Conservation (phyloP, 306 rosid species). For the Aeschynomene evenia region DNA sequence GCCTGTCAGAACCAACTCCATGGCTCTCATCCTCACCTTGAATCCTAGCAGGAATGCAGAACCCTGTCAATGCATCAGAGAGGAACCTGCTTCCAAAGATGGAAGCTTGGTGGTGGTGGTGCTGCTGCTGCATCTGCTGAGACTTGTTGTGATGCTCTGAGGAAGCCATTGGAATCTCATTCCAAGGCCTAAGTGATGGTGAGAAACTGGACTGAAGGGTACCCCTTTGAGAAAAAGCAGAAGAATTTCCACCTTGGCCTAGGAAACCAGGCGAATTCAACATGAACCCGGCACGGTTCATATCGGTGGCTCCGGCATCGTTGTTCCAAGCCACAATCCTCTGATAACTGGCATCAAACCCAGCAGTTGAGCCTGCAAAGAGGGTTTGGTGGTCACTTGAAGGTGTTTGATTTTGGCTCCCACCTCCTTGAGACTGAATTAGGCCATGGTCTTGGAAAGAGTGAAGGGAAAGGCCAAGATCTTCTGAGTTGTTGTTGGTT, state of each 20-base stretch:
- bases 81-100: constrained; percentile 61
- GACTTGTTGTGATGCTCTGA: constrained; percentile 40
- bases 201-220: constrained; percentile 98
- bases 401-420: constrained; percentile 32
- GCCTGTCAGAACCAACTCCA: constrained; percentile 48
- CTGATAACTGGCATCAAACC: constrained; percentile 51
- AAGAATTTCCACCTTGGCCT: constrained; percentile 48
- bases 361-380: constrained; percentile 44
- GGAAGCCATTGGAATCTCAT: constrained; percentile 49
- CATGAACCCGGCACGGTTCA: constrained; percentile 44
- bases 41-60: constrained; percentile 62
- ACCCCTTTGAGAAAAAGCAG: constrained; percentile 68
- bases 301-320: constrained; percentile 34
- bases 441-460: constrained; percentile 54
- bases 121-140: constrained; percentile 30
- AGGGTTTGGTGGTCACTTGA: constrained; percentile 40
- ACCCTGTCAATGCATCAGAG: constrained; percentile 50
- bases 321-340: constrained; percentile 60
- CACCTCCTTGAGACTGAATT: constrained; percentile 41
- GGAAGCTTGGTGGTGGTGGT: constrained; percentile 49
- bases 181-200: constrained; percentile 62
- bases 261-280: constrained; percentile 44
- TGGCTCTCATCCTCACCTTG: constrained; percentile 53
- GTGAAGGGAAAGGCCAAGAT: constrained; percentile 84
- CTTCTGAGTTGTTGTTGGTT: constrained; percentile 44